A percentile compares a stretch with the other conserved stretches of the same genome.
Evolutionary conservation across 1,284 basidiomycete genomes (phyloP).

Genomic region (Mycena citricolor): DNA sequence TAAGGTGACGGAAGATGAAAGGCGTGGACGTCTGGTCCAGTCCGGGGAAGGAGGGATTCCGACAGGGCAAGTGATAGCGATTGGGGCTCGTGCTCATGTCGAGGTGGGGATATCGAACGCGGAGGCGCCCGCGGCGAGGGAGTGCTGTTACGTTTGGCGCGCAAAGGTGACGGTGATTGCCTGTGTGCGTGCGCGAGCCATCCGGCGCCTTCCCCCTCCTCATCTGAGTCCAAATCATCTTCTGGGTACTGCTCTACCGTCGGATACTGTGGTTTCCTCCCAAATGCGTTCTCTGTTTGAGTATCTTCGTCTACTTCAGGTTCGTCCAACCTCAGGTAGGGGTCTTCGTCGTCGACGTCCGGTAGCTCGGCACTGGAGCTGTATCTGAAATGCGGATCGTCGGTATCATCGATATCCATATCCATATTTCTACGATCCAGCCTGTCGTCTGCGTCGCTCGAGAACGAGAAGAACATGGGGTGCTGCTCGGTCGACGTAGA

Average conservation of each 20-base stretch:
- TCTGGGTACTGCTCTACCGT: too few relatives aligned
- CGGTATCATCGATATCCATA: conserved; percentile 58
- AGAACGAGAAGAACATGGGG: conserved; percentile 81
- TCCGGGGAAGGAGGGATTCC: conserved; percentile 72
- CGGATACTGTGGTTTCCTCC: conserved; percentile 39
- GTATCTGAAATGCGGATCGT: conserved; percentile 62
- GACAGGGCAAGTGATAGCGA: conserved; percentile 49
- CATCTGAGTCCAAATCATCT: conserved; percentile 10
- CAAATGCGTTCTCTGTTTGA: conserved; percentile 31
- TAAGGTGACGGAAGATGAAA: conserved; percentile 76
- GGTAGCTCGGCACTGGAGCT: conserved; percentile 26
- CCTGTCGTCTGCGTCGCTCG: conserved; percentile 70
- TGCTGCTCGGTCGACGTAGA: conserved; percentile 50
- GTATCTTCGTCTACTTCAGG: conserved; percentile 50
- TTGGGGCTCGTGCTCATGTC: conserved; percentile 29
- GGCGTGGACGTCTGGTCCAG: conserved; percentile 55
- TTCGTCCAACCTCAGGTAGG: conserved; percentile 73
- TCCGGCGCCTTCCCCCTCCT: conserved; percentile 40
- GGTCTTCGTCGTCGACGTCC: conserved; percentile 53
- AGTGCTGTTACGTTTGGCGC: conserved; percentile 1
- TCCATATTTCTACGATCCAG: too few relatives aligned
- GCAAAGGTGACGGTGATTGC: conserved; percentile 19
- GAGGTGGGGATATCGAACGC: conserved; percentile 14
- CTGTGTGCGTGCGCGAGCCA: conserved; percentile 66
- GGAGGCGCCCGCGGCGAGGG: neutral